phyloP scores from a whole-genome alignment of 768 basidiomycete species.

The Floccularia luteovirens region DNA sequence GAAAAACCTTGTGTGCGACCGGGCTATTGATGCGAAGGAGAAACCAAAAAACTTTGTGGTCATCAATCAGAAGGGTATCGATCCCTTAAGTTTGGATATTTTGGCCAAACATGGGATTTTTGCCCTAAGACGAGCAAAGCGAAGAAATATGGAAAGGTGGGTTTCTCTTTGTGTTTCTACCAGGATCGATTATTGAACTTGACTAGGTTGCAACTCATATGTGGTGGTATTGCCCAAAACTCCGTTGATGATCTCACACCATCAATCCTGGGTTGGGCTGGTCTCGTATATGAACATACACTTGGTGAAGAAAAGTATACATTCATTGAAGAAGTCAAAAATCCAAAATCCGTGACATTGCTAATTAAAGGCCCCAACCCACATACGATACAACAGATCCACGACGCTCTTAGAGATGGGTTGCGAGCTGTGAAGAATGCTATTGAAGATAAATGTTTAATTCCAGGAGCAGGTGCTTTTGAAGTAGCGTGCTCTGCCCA shows the following conservation, averaged over 20 bases:
- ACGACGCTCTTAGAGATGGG: conserved; percentile 97
- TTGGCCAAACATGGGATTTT: conserved; percentile 95
- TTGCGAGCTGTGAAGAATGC: conserved; percentile 95
- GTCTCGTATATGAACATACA: conserved; percentile 97
- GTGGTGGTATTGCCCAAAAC: conserved; percentile 94
- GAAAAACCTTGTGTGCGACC: conserved; percentile 95
- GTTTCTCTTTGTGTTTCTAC: not conserved
- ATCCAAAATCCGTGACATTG: conserved; percentile 91
- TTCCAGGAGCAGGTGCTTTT: conserved; percentile 98
- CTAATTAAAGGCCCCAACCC: conserved; percentile 97
- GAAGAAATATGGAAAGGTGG: conserved; percentile 98
- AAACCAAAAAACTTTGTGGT: conserved; percentile 86
- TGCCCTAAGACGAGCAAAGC: conserved; percentile 89
- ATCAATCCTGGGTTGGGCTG: conserved; percentile 91
- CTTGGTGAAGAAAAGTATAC: conserved; percentile 99
- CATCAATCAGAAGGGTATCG: conserved; percentile 99
- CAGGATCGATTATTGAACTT: not conserved
- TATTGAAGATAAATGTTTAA: conserved; percentile 79
- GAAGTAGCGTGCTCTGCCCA: conserved; percentile 89
- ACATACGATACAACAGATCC: conserved; percentile 93
- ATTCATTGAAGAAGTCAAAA: conserved; percentile 93
- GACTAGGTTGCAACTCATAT: conserved; percentile 80
- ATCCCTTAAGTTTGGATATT: conserved; percentile 93
- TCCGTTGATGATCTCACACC: conserved; percentile 95
- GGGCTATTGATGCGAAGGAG: conserved; percentile 75